Percentiles rank a stretch among this genome's conserved stretches.
Conservation (phyloP, 371 early-diverging fungal genomes). For the Mucor plumbeus region DNA sequence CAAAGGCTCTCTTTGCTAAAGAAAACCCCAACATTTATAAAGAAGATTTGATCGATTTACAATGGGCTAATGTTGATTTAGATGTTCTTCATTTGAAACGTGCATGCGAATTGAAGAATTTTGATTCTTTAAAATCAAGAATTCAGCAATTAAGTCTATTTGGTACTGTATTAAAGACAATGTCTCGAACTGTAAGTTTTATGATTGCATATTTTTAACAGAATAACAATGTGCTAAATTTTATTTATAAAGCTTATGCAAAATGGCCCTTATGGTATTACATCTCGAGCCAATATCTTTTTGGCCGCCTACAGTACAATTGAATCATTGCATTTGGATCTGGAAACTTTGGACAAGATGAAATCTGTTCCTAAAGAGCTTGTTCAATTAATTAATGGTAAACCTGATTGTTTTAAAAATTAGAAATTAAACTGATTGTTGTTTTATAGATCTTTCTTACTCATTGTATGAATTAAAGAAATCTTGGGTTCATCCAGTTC, state of each 20-base stretch:
- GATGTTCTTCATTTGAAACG: constrained; percentile 20
- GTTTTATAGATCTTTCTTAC: constrained; percentile 27
- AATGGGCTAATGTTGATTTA: constrained; percentile 48
- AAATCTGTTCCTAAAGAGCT: neutral
- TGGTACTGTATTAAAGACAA: constrained; percentile 8
- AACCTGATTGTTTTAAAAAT: neutral
- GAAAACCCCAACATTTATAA: constrained; percentile 63
- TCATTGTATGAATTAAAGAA: constrained; percentile 17
- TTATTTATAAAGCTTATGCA: constrained; percentile 34
- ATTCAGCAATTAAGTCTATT: constrained; percentile 19
- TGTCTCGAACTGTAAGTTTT: constrained; percentile 28
- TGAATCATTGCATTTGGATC: constrained; percentile 22
- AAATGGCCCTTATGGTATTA: constrained; percentile 51
- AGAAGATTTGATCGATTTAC: constrained; percentile 58
- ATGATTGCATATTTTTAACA: neutral
- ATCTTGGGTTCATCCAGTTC: constrained; percentile 37
- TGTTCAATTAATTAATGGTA: constrained; percentile 19
- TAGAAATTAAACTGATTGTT: neutral
- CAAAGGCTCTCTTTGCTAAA: constrained; percentile 52
- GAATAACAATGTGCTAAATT: neutral
- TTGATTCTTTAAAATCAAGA: neutral
- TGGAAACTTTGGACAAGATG: neutral
- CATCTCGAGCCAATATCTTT: constrained; percentile 39
- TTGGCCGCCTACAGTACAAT: constrained; percentile 37
- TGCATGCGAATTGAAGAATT: neutral